Evolutionary conservation across 768 basidiomycete species (phyloP), one percentile per base, ranked within the genome.

Genomic region (Holtermannia corniformis): DNA sequence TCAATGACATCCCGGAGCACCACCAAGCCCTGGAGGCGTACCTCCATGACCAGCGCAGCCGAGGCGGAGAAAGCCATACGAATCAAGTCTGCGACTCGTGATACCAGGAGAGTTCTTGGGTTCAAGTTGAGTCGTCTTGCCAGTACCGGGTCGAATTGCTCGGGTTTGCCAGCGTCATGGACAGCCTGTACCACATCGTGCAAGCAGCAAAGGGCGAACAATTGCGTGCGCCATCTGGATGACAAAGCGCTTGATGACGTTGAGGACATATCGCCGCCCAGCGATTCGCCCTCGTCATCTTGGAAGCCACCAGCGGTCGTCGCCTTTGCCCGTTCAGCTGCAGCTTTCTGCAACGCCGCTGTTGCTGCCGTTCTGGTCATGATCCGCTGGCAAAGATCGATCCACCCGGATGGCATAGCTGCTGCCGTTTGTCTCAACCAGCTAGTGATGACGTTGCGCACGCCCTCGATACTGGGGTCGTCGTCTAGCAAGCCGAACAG

Each of bases 31-130:
- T 90, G 87, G 23, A 96, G 74, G 27, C 93, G 80, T 57, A 97
- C 96, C 68, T 96, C 90, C 7, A 87, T 91, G 26, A 96, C 91
- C 67, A 95, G 87, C 3, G 95, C 91, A 0, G 93, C 88, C 14
- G 90, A 91, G 0, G 95, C 92, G 12, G 89, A 93, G 70, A 99
- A 97, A 0, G 95, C 93, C 85, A 97, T 95, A 74, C 81, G 87
- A 73, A 99, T 93, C 52, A 99, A 76, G 72, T 99, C 95, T 4
- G 86, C 82, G 5, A 97, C 82, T 19, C 91, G 81, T 16, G 85
- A 83, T 37, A 87, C 84, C 16, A 99, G 77, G 44, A 96, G 76
- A 41, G 72, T 76, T 43, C 65, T 81, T 76, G 54, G 47, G 47
- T 64, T 70, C 1, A 68, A 46, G 1, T 65, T 54, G 44, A 68